Conservation (phyloP, 495 filamentous ascomycete species). For the Penicillium lagena region DNA sequence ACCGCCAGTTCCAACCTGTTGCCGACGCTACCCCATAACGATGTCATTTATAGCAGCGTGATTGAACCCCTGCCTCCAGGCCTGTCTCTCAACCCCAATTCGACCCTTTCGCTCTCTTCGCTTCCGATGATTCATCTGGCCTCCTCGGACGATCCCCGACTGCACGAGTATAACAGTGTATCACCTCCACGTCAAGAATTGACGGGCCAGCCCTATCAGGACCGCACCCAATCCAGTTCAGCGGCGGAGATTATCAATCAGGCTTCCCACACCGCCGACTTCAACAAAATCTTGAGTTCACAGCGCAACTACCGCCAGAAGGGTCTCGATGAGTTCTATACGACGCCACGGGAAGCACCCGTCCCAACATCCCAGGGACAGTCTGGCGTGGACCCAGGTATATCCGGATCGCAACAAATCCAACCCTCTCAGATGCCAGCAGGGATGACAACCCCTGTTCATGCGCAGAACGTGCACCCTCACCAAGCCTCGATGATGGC, state of each 20-base stretch:
- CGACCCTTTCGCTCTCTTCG: slow-evolving; percentile 57
- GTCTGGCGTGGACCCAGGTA: slow-evolving; percentile 43
- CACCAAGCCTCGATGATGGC: slow-evolving; percentile 38
- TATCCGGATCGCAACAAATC: slow-evolving; percentile 39
- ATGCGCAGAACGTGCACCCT: slow-evolving; percentile 31
- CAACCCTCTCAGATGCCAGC: slow-evolving; percentile 35
- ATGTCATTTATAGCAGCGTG: slow-evolving; percentile 78
- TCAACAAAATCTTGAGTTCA: slow-evolving; percentile 72
- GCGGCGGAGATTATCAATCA: slow-evolving; percentile 81
- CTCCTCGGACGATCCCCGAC: slow-evolving; percentile 68
- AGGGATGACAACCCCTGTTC: slow-evolving; percentile 32
- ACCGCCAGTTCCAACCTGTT: slow-evolving; percentile 36
- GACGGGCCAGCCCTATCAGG: slow-evolving; percentile 81
- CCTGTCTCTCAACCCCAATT: slow-evolving; percentile 56
- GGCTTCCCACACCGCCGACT: slow-evolving; percentile 81
- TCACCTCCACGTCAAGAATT: slow-evolving; percentile 86
- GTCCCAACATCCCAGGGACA: slow-evolving; percentile 48
- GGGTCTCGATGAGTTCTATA: slow-evolving; percentile 72
- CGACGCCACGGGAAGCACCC: slow-evolving; percentile 69
- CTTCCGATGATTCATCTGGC: slow-evolving; percentile 81
- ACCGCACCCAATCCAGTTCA: slow-evolving; percentile 74
- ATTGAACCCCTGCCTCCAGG: slow-evolving; percentile 61
- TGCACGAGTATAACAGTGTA: slow-evolving; percentile 76
- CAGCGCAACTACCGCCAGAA: slow-evolving; percentile 69
- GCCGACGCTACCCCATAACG: slow-evolving; percentile 54